phyloP scores from a whole-genome alignment of 2,329 filamentous ascomycete species.

The Verticillium nonalfalfae region DNA sequence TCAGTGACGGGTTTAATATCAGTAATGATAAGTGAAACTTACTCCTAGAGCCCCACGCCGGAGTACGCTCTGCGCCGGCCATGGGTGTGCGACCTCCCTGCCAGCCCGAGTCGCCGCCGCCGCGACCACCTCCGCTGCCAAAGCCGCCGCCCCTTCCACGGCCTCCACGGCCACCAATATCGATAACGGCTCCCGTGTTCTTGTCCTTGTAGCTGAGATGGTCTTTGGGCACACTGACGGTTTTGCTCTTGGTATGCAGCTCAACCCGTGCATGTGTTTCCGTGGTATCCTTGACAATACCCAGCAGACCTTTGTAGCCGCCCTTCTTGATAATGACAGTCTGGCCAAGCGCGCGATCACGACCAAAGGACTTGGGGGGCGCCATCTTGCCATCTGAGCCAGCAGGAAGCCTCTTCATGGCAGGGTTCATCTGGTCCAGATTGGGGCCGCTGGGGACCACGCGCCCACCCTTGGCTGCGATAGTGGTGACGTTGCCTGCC shows the following conservation, averaged over 20 bases:
- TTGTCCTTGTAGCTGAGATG: constrained; percentile 83
- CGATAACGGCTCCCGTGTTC: constrained; percentile 70
- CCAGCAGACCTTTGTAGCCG: constrained; percentile 84
- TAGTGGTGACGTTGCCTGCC: constrained; percentile 77
- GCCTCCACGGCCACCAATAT: constrained; percentile 51
- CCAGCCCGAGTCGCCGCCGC: constrained; percentile 44
- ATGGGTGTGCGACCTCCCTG: constrained; percentile 64
- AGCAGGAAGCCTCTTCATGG: constrained; percentile 61
- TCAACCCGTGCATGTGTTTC: constrained; percentile 84
- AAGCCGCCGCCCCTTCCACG: constrained; percentile 35
- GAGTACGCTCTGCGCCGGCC: constrained; percentile 62
- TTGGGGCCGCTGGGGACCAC: constrained; percentile 68
- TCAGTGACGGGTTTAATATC: constrained; percentile 15
- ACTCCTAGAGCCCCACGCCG: constrained; percentile 69
- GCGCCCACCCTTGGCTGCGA: constrained; percentile 90
- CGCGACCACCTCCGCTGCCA: constrained; percentile 36
- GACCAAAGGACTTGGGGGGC: constrained; percentile 70
- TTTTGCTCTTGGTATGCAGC: constrained; percentile 90
- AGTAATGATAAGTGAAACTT: constrained; percentile 29
- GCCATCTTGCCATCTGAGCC: constrained; percentile 48
- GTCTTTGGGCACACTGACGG: constrained; percentile 76
- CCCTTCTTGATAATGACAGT: constrained; percentile 86
- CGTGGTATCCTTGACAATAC: constrained; percentile 92
- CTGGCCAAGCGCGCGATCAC: constrained; percentile 82
- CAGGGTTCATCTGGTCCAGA: constrained; percentile 87